Conservation (phyloP, 1,284 basidiomycete genomes). For the Vanrija pseudolonga region DNA sequence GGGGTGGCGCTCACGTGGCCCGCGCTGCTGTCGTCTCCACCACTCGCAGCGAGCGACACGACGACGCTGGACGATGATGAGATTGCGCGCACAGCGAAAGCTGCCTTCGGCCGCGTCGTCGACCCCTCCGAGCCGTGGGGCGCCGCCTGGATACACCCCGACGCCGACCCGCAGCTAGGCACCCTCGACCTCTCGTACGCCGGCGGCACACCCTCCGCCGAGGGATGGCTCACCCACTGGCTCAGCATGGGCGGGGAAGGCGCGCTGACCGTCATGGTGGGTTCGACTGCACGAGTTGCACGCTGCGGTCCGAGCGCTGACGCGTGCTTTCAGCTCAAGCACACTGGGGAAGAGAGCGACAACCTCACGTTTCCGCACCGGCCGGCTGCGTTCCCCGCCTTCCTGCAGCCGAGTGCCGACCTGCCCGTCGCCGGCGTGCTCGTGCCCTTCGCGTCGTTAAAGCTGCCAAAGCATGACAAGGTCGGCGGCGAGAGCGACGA, state of each 20-base stretch:
- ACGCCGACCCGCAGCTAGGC: background rate
- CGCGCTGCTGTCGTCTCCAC: background rate
- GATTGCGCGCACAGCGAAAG: background rate
- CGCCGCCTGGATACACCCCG: background rate
- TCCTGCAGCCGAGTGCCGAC: conserved; percentile 16
- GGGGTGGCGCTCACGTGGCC: background rate
- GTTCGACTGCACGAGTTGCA: no score
- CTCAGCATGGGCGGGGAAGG: conserved; percentile 11
- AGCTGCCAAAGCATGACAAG: background rate
- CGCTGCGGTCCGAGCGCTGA: no score
- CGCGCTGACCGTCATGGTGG: conserved; percentile 4
- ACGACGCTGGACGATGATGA: no score
- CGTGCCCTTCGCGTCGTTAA: conserved; percentile 23
- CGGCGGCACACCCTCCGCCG: no score
- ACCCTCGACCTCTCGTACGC: background rate
- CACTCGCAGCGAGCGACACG: no score
- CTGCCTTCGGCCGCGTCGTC: background rate
- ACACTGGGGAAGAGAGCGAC: no score
- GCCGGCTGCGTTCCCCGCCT: conserved; percentile 45
- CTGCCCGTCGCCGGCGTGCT: conserved; percentile 39
- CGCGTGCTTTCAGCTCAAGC: no score
- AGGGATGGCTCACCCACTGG: conserved; percentile 6
- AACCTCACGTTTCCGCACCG: conserved; percentile 47
- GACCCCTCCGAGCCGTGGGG: conserved; percentile 7
- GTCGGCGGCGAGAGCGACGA: background rate